Evolutionary conservation across 169 alveolate genomes (phyloP), one percentile per base, ranked within the genome.

Genomic region (Eimeria nieschulzi): DNA sequence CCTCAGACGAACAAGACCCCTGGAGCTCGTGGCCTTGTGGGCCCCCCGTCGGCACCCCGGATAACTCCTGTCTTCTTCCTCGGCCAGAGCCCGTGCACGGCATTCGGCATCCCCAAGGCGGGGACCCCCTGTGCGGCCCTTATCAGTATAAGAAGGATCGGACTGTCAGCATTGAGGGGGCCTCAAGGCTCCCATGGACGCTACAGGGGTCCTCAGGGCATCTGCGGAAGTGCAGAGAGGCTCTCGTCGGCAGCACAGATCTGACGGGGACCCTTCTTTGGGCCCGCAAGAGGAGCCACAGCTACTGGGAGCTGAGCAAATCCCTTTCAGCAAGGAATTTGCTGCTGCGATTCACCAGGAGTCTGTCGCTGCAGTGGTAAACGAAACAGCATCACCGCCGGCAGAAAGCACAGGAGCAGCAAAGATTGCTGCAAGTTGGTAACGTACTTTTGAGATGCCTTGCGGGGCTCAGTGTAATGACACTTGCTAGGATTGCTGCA

Each of bases 301-400:
- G 87, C 75, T 80, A 59, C 63, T 80, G 87, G 87, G 87, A 80
- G 17, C 75, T 80, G 13, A 9, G 63, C 56, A 80, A 59, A 56
- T 73, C 87, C 63, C 51, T 80, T 21, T 80, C 87, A 12, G 9
- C 75, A 9, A 15, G 61, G n/a, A 71, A 23, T 61, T 46, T 59
- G 46, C 19, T 80, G 25, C 87, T 80, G n/a, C 53, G 61, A 1
- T 80, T 25, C 75, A 80, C 87, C 12, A 56, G 87, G 33, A 80
- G 87, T 66, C 75, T 80, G 54, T 59, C 87, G 21, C 68, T 80
- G 75, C 87, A 80, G 87, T 80, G 87, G 87, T 80, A 80, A n/a
- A 39, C 3, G 70, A 51, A 76, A 0, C n/a, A 59, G n/a, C 68
- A 7, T 9, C 68, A 59, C 7, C 68, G 15, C 8, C 19, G 68